Base-by-base conservation (phyloP, 305 asterid genomes). In the Fraxinus nigra region DNA sequence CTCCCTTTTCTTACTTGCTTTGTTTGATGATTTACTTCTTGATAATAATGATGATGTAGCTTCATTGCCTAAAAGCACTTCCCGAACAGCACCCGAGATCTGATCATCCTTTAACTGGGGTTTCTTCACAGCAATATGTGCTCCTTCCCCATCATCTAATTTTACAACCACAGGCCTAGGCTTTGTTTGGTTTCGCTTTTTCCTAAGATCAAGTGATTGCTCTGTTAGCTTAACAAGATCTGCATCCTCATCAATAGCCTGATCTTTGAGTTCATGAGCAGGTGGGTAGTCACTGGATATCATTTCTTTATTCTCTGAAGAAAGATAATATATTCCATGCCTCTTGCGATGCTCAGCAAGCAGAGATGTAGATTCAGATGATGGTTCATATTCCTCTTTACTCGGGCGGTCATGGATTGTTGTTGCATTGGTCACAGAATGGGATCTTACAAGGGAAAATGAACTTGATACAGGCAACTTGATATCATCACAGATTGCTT, bases 121-220 rank as follows among this genome's bases (percentile, higher is more conserved):
- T 77, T 85, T 91, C 84, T 82, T 87, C 37, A 82, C 82, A 7
- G 83, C 74, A 74, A 83, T 77, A 76, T 69, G 85, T 33, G 73
- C 63, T 67, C 84, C 85, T 74, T 94, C 95, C 32, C 89, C 95
- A 26, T 93, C 99, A 79, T 92, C 98, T 84, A 96, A 86, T 84
- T 85, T 94, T 84, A 96, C 97, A 74, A 96, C 99, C 83, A 93
- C 93, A 14, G 99, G 99, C 87, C 98, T 92, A 34, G 94, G 87
- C 89, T 91, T 96, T 75, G 89, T 87, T 83, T 86, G 93, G 86
- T 78, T 91, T 43, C 87, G 63, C 86, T 87, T 92, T 83, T 87
- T 96, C 91, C 91, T 93, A 30, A 83, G 51, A 74, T 85, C 81
- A 46, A 93, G 89, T 28, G 98, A 94, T 86, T 90, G 88, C 84